Evolutionary conservation across 345 rosid species (phyloP), one percentile per base, ranked within the genome.

Genomic region (Anacardium occidentale): DNA sequence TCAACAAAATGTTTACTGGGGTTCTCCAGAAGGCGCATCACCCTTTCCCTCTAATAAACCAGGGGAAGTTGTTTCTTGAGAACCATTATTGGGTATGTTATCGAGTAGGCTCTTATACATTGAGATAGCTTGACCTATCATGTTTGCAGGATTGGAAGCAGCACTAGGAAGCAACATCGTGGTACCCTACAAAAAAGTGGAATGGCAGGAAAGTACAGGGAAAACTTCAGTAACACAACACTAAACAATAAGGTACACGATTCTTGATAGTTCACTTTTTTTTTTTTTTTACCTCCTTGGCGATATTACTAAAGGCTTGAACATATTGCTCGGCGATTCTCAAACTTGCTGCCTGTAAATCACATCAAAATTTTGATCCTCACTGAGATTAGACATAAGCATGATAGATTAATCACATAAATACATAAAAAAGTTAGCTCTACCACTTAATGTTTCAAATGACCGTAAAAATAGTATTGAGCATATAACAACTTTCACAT

Each of bases 101-200:
- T 69, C 72, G 60, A 93, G 74, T 77, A 96, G 67, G 82, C 77
- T 81, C 74, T 90, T 96, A 84, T 90, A 89, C 92, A 93, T 86
- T 14, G 86, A 70, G 56, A 96, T 69, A 78, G 95, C 89, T 84
- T 89, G 97, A 54, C 90, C 94, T 65, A 93, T 85, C 86, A 85
- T 78, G 83, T 51, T 86, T 59, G 93, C 84, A 68, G 96, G 96
- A 77, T 84, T 90, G 29, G 75, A 82, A 66, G 88, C 76, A 55
- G 88, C 42, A 64, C 90, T 85, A 1, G 98, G 99, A 83, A 96
- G 96, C 84, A 93, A 74, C 86, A 96, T 75, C 47, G 99, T 96
- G 71, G 96, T 96, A 59, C 96, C 87, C 99, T 93, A 32, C 17
- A 55, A 61, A 72, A 59, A 7, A 40, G 64, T 25, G 17, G 14